A percentile compares a stretch with the other conserved stretches of the same genome.
These are phyloP conservation scores for Globisporangium takayamanum DNA, from an alignment of 352 stramenopile species.

Conservation along the genomic window DNA sequence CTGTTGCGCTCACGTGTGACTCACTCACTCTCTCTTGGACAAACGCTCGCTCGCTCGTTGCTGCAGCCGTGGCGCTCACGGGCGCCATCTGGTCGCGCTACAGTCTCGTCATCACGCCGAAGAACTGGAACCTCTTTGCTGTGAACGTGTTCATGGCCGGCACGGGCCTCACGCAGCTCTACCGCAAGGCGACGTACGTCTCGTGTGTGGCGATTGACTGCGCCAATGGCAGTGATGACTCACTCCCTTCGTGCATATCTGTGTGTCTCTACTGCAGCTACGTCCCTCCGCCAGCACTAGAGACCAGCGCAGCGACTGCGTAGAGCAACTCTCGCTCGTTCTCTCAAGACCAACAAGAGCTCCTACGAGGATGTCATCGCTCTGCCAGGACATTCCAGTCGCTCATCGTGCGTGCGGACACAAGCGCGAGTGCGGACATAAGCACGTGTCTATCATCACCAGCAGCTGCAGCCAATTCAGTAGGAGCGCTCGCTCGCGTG, in stretches of 20 bases:
- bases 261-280: too few species aligned
- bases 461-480: too few species aligned
- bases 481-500: too few species aligned
- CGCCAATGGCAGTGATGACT: neutral
- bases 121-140: slow-evolving; percentile 89
- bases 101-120: slow-evolving; percentile 81
- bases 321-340: too few species aligned
- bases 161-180: slow-evolving; percentile 82
- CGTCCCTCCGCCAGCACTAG: too few species aligned
- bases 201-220: neutral
- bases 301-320: too few species aligned
- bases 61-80: slow-evolving; percentile 58
- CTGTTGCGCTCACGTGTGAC: neutral
- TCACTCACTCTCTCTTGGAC: neutral
- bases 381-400: too few species aligned
- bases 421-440: too few species aligned
- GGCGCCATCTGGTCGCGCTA: slow-evolving; percentile 90
- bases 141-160: slow-evolving; percentile 89
- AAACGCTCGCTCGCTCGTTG: neutral
- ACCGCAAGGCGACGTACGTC: slow-evolving; percentile 63
- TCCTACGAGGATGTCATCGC: too few species aligned
- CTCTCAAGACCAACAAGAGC: too few species aligned
- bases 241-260: neutral
- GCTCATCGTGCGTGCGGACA: too few species aligned
- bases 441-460: too few species aligned